These are phyloP conservation scores for Suillus bovinus DNA, from an alignment of 768 basidiomycete genomes.

Conservation along the genomic window DNA sequence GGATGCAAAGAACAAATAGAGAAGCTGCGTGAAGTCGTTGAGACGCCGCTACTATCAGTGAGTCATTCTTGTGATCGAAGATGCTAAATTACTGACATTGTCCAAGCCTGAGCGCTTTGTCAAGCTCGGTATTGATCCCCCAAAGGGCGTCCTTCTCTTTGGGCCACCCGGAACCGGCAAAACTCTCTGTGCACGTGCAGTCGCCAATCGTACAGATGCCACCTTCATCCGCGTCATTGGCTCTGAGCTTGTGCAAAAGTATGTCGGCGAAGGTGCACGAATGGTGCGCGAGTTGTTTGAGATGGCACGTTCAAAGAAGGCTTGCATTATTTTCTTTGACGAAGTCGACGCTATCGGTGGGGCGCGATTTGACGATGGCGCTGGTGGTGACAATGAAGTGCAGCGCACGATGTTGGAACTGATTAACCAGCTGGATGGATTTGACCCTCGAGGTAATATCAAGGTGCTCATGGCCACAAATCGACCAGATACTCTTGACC, in stretches of 20 bases:
- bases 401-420: slow-evolving; percentile 99
- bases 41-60: slow-evolving; percentile 92
- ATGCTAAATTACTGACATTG: slow-evolving; percentile 18
- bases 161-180: slow-evolving; percentile 99
- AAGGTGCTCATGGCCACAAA: slow-evolving; percentile 99
- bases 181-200: slow-evolving; percentile 96
- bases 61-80: slow-evolving; percentile 28
- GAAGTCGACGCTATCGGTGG: slow-evolving; percentile 99
- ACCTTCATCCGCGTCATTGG: slow-evolving; percentile 99
- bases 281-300: slow-evolving; percentile 99
- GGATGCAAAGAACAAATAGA: slow-evolving; percentile 99
- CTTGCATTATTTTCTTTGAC: slow-evolving; percentile 99
- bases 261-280: slow-evolving; percentile 97
- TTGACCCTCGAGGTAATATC: slow-evolving; percentile 98
- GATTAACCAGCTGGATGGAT: slow-evolving; percentile 98
- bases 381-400: slow-evolving; percentile 98
- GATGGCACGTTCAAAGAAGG: slow-evolving; percentile 98
- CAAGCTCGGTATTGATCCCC: slow-evolving; percentile 97
- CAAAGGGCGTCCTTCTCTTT: slow-evolving; percentile 94
- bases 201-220: slow-evolving; percentile 97
- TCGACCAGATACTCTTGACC: slow-evolving; percentile 98
- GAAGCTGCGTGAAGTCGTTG: slow-evolving; percentile 97
- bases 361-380: slow-evolving; percentile 97
- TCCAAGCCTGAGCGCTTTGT: slow-evolving; percentile 96
- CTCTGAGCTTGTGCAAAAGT: slow-evolving; percentile 99